phyloP scores from a whole-genome alignment of 371 early-diverging fungal genomes.

The Lichtheimia ramosa region DNA sequence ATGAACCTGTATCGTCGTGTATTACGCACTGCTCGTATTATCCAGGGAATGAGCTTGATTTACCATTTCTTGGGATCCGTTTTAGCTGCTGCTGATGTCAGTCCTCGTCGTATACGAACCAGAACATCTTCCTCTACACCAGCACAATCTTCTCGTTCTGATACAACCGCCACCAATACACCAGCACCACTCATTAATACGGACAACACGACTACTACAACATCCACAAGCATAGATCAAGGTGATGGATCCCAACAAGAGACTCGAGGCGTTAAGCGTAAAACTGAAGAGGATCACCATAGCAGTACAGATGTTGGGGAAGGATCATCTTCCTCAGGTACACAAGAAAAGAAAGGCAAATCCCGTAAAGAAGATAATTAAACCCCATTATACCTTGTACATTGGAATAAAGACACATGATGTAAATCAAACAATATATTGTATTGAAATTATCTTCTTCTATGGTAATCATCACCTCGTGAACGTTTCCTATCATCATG shows the following conservation, averaged over 20 bases:
- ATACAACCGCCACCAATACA: neutral
- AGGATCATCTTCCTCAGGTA: neutral
- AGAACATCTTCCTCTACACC: conserved; percentile 3
- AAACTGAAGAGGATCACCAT: neutral
- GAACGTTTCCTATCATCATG: conserved; percentile 11
- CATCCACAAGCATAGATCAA: neutral
- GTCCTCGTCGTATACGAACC: conserved; percentile 15
- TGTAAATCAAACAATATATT: neutral
- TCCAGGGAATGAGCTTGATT: conserved; percentile 51
- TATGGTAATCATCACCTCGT: conserved; percentile 6
- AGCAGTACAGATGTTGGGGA: neutral
- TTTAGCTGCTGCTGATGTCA: conserved; percentile 42
- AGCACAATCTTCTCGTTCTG: neutral
- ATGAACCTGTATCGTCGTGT: conserved; percentile 21
- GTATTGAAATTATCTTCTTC: neutral
- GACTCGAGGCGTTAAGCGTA: neutral
- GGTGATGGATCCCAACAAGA: neutral
- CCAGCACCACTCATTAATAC: neutral
- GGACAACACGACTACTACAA: neutral
- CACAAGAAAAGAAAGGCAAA: conserved; percentile 2
- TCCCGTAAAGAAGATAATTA: neutral
- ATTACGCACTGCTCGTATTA: conserved; percentile 39
- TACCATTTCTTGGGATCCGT: conserved; percentile 48
- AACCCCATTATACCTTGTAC: neutral
- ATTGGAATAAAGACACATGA: neutral